A percentile compares a stretch with the other conserved stretches of the same genome.
phyloP scores from a whole-genome alignment of 2,329 filamentous ascomycete genomes.

The Claviceps cyperi region DNA sequence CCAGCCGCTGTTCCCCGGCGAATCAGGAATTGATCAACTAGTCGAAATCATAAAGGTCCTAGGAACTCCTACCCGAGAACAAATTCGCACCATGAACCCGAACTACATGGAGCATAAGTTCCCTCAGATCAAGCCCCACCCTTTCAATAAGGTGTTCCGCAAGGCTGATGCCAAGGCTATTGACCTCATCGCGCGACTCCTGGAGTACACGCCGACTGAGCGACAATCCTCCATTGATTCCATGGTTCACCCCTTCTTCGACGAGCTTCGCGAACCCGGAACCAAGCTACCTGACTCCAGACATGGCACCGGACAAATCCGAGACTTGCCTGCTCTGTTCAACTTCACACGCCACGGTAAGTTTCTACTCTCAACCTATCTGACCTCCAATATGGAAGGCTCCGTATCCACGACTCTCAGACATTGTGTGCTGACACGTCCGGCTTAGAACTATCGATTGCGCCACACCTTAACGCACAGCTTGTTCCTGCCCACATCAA shows the following conservation, averaged over 20 bases:
- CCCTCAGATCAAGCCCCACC: constrained; percentile 97
- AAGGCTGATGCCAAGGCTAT: constrained; percentile 90
- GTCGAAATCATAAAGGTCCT: constrained; percentile 99
- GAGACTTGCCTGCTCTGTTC: constrained; percentile 78
- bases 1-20: constrained; percentile 92
- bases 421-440: background rate
- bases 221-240: constrained; percentile 85
- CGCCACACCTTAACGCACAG: constrained; percentile 71
- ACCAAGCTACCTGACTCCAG: constrained; percentile 90
- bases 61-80: constrained; percentile 89
- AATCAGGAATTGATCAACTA: constrained; percentile 95
- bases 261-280: constrained; percentile 82
- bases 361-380: constrained; percentile 16
- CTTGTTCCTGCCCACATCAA: constrained; percentile 76
- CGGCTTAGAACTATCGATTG: constrained; percentile 78
- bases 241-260: constrained; percentile 98
- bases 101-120: constrained; percentile 99
- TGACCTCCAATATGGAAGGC: background rate
- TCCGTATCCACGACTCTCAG: background rate
- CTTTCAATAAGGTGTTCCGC: constrained; percentile 97
- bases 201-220: constrained; percentile 96
- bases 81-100: constrained; percentile 99
- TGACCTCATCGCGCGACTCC: constrained; percentile 79
- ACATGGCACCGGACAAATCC: constrained; percentile 64
- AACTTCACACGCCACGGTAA: constrained; percentile 89